phyloP scores from a whole-genome alignment of 108 stramenopile species.

The Cyclotella cryptica region DNA sequence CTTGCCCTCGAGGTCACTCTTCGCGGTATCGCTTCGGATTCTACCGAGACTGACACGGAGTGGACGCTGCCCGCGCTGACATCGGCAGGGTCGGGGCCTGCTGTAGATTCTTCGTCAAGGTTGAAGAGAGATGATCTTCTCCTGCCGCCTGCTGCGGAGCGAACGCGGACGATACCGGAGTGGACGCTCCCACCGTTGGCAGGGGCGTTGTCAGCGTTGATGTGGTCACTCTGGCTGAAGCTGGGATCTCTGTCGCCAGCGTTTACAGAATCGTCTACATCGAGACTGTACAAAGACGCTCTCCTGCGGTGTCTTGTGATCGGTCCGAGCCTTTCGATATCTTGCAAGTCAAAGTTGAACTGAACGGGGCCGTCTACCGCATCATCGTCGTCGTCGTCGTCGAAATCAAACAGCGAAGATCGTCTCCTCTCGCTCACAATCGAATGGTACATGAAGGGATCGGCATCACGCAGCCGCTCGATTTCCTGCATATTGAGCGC shows the following conservation, averaged over 20 bases:
- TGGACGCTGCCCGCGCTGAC: not conserved
- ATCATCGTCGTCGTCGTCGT: not conserved
- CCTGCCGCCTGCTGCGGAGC: not conserved
- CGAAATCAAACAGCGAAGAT: not conserved
- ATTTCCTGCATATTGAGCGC: not conserved
- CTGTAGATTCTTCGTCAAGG: not conserved
- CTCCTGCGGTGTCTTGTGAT: too few species aligned
- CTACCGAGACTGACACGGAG: not conserved
- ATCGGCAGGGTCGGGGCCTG: not conserved
- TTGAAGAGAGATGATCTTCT: not conserved
- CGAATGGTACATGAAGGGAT: constrained; percentile 21
- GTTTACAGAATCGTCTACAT: too few species aligned
- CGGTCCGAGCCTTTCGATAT: too few species aligned
- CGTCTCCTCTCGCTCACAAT: not conserved
- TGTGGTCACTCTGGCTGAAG: too few species aligned
- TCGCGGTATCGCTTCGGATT: too few species aligned
- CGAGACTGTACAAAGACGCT: too few species aligned
- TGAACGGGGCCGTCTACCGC: not conserved
- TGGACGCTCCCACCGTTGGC: not conserved
- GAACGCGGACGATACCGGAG: not conserved
- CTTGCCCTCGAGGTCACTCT: too few species aligned
- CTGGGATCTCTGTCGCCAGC: too few species aligned
- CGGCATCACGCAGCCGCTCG: not conserved
- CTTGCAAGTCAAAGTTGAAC: too few species aligned
- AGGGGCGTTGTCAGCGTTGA: not conserved